Evolutionary conservation across 2,329 filamentous ascomycete genomes (phyloP).

Genomic region (Clonostachys rosea): DNA sequence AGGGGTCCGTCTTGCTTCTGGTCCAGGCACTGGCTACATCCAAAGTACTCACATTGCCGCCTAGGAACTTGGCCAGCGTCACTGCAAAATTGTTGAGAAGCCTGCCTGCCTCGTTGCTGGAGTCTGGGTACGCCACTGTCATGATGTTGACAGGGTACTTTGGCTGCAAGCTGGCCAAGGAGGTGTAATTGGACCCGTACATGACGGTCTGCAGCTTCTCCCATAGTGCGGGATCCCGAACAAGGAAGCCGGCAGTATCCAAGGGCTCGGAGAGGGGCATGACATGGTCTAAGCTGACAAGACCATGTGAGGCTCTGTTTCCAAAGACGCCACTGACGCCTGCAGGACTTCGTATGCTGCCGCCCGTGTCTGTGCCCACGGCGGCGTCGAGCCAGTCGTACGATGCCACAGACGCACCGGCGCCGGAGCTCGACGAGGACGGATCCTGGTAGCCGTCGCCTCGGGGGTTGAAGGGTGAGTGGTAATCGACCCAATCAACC

Average conservation of each 20-base stretch:
- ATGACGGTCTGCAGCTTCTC: conserved; percentile 20
- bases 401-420: conserved; percentile 27
- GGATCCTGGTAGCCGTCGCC: conserved; percentile 42
- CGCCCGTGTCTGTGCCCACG: conserved; percentile 35
- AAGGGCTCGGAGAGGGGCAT: conserved; percentile 32
- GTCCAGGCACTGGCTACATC: conserved; percentile 17
- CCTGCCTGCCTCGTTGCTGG: background rate
- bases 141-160: conserved; percentile 17
- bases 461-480: conserved; percentile 35
- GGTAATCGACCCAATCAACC: conserved; percentile 38
- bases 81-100: conserved; percentile 20
- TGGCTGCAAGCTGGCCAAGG: conserved; percentile 11
- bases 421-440: conserved; percentile 37
- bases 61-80: conserved; percentile 11
- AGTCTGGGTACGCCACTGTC: background rate
- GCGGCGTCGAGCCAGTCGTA: conserved; percentile 38
- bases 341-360: conserved; percentile 37
- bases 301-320: conserved; percentile 32
- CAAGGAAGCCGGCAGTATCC: conserved; percentile 39
- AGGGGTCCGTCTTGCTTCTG: conserved; percentile 10
- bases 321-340: conserved; percentile 35
- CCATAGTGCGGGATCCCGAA: conserved; percentile 26
- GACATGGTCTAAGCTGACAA: conserved; percentile 30
- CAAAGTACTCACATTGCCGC: conserved; percentile 5
- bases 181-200: conserved; percentile 26